Evolutionary conservation across 2,329 filamentous ascomycete genomes (phyloP), one percentile per base, ranked within the genome.

Genomic region (Ramichloridium luteum): DNA sequence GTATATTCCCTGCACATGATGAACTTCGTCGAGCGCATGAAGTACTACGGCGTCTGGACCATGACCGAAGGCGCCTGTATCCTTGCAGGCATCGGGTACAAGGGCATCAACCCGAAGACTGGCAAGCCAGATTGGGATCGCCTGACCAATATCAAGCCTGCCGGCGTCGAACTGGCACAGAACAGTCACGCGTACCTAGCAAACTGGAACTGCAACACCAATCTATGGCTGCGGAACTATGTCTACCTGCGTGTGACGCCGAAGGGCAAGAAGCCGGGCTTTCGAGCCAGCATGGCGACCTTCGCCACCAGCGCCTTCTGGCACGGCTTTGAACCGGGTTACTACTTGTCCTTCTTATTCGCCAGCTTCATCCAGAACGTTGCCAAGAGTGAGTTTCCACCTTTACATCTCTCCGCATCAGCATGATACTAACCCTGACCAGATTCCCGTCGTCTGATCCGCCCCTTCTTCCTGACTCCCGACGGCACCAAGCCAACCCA

Each of bases 131-230:
- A 77, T 37, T 98, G 90, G 81, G 77, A 93, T 51, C 76, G 88
- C 16, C 64, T 96, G 12, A 79, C 83, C 46, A 98, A 98, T 51
- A 83, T 98, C 45, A 76, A 81, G 44, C 80, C 90, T 0, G 78
- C 76, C 68, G 74, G 72, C 2, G 81, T 98, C 16, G 90, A 98
- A 60, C 68, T 74, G 1, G 90, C 88, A 1, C 86, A 94, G 59
- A 98, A 96, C 55, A 81, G 82, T n/a, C 77, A 88, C 32, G 85
- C 74, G 2, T 96, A 90, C 49, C 69, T 98, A 3, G 88, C 78
- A 29, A 80, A 75, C 49, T 98, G 90, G 90, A 98, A 98, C 57
- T 93, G 94, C 64, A 96, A 96, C 59, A 98, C 90, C 9, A 98
- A 94, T 56, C 75, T 83, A 49, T 98, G 90, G 90, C 64, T 98